phyloP scores from a whole-genome alignment of 1,139 yeast species.

The Lodderomyces pseudojiufengensis region DNA sequence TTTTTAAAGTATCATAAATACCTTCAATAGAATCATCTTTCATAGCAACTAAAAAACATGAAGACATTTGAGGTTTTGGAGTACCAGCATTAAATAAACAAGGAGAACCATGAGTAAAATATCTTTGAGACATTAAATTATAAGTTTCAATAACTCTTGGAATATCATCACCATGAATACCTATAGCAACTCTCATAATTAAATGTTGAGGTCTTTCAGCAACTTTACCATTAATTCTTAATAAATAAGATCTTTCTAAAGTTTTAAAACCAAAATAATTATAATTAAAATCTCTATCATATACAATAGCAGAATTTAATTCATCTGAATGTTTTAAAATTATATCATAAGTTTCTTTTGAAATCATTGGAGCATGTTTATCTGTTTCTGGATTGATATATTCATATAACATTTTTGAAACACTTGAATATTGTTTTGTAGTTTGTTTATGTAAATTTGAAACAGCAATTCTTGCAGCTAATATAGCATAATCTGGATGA shows the following conservation, averaged over 20 bases:
- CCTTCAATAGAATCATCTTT: conserved; percentile 90
- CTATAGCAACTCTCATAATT: conserved; percentile 86
- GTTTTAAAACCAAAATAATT: conserved; percentile 88
- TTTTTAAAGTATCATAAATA: conserved; percentile 79
- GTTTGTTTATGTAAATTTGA: conserved; percentile 92
- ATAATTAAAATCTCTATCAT: conserved; percentile 79
- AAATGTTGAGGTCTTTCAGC: conserved; percentile 91
- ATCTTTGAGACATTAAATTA: conserved; percentile 78
- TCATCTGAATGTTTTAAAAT: conserved; percentile 65
- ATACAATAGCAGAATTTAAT: conserved; percentile 75
- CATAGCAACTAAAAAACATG: conserved; percentile 87
- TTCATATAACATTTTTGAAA: conserved; percentile 60
- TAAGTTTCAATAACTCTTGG: conserved; percentile 74
- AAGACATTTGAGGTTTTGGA: conserved; percentile 80
- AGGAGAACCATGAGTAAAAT: conserved; percentile 87
- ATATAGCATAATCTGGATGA: conserved; percentile 92
- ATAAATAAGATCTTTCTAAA: conserved; percentile 75
- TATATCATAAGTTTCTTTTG: conserved; percentile 62
- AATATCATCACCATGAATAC: conserved; percentile 77
- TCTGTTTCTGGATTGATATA: conserved; percentile 75
- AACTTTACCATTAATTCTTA: conserved; percentile 65
- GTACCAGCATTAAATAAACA: conserved; percentile 90
- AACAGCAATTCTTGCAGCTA: conserved; percentile 94
- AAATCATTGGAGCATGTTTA: conserved; percentile 73
- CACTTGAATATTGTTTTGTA: conserved; percentile 81